phyloP scores from a whole-genome alignment of 2,329 filamentous ascomycete genomes.

The Fusarium sp. region DNA sequence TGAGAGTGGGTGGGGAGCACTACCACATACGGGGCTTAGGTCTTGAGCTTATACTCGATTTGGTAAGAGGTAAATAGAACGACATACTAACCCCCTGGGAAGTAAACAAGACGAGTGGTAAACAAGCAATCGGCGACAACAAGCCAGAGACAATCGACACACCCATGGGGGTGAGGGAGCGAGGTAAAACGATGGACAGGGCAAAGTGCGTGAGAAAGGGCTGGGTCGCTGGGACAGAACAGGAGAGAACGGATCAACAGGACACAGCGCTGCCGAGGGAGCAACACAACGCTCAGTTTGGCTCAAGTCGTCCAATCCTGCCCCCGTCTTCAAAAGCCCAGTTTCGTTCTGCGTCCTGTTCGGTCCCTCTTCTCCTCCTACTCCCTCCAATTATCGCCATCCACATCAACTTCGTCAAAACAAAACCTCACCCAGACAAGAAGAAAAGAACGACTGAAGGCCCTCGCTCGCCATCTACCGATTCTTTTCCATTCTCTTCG shows the following conservation, averaged over 20 bases:
- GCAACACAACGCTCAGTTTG: conserved; percentile 24
- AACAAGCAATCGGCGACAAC: conserved; percentile 21
- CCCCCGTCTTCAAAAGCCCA: conserved; percentile 55
- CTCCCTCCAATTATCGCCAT: conserved; percentile 54
- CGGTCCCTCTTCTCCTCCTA: conserved; percentile 42
- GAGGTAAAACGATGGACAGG: conserved; percentile 23
- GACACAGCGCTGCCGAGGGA: conserved; percentile 34
- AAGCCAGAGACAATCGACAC: conserved; percentile 39
- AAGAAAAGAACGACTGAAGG: conserved; percentile 52
- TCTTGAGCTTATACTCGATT: conserved; percentile 26
- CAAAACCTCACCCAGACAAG: conserved; percentile 44
- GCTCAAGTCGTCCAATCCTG: conserved; percentile 44
- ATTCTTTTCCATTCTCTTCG: conserved; percentile 53
- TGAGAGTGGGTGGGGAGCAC: conserved; percentile 19
- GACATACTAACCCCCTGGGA: conserved; percentile 20
- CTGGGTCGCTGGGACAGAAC: conserved; percentile 29
- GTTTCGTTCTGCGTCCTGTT: conserved; percentile 46
- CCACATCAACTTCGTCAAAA: conserved; percentile 46
- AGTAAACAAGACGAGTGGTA: conserved; percentile 43
- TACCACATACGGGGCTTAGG: conserved; percentile 15
- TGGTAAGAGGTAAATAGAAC: conserved; percentile 41
- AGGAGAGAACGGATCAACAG: conserved; percentile 34
- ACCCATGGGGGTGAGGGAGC: conserved; percentile 28
- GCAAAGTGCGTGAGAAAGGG: conserved; percentile 7
- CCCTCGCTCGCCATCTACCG: conserved; percentile 45